Evolutionary conservation across 2,329 filamentous ascomycete genomes (phyloP), one percentile per base, ranked within the genome.

Genomic region (Trematosphaeria pertusa): DNA sequence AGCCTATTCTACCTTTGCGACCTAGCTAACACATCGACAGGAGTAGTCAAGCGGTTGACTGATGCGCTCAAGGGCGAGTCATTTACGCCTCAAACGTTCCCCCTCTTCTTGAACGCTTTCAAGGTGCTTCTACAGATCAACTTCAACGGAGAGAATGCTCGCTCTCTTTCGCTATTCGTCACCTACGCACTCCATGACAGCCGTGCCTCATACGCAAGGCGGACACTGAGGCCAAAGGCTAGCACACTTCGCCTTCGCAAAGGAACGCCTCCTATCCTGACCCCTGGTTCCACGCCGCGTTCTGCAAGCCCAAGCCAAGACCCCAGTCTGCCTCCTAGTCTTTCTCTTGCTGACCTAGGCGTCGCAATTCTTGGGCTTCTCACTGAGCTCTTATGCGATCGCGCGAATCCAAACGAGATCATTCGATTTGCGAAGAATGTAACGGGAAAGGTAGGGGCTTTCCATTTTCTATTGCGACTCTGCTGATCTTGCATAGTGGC

Each of bases 381-480:
- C 64, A 82, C 87, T 6, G 81, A 86, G 19, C 78, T 96, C 9
- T 77, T 97, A 8, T 96, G 91, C 62, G 85, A 89, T 51, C 84
- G 84, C 59, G 81, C 81, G 17, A 90, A 87, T 54, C 74, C 81
- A 8, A 77, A 77, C 11, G 85, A 87, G 51, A 88, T 96, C 45
- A 85, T 87, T 64, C 94, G 91, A 61, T 97, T 99, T 76, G 90
- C 91, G 4, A 89, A 88, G 64, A 95, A 93, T 1, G 93, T 99
- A 7, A 97, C 93, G 17, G 96, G 96, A 60, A 96, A 96, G 81
- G 89, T 91, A 76, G 64, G 78, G 32, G 10, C 33, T 43, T 31
- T 35, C 56, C 67, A 76, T 66, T 19, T 17, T 73, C 31, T 42
- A 39, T 43, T 38, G 46, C 39, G 1, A 18, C 28, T 38, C 5